A percentile compares a stretch with the other conserved stretches of the same genome.
phyloP scores from a whole-genome alignment of 2,329 filamentous ascomycete genomes.

The Eutypa lata region DNA sequence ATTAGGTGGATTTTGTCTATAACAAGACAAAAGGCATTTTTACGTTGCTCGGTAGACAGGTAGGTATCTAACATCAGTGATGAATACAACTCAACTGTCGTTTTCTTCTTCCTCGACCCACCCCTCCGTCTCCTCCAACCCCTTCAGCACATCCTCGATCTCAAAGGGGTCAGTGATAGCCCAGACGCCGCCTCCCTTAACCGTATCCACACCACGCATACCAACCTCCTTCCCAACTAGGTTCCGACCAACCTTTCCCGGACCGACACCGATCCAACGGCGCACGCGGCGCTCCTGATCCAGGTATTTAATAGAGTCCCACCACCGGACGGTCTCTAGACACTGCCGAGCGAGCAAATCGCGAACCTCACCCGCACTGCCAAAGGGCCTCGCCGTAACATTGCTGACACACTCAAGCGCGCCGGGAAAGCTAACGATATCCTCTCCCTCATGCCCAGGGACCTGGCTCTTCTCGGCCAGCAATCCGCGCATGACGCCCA shows the following conservation, averaged over 20 bases:
- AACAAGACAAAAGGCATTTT: no score
- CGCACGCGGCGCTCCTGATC: constrained; percentile 79
- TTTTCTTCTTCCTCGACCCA: constrained; percentile 47
- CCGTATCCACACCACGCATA: constrained; percentile 70
- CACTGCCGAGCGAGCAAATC: constrained; percentile 77
- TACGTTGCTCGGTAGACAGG: no score
- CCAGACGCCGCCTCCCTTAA: constrained; percentile 92
- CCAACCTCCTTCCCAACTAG: constrained; percentile 94
- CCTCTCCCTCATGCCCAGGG: constrained; percentile 50
- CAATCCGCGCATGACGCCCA: constrained; percentile 67
- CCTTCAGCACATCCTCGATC: constrained; percentile 65
- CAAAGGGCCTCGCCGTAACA: constrained; percentile 76
- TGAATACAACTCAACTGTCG: no score
- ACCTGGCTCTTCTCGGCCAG: constrained; percentile 58
- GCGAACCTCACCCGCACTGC: constrained; percentile 69
- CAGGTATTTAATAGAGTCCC: constrained; percentile 86
- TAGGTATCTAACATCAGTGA: no score
- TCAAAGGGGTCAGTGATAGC: constrained; percentile 79
- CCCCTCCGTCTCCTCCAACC: constrained; percentile 61
- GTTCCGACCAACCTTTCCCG: constrained; percentile 90
- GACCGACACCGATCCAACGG: constrained; percentile 88
- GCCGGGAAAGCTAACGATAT: constrained; percentile 74
- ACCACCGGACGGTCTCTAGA: constrained; percentile 92
- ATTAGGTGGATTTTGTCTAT: no score
- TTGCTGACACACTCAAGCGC: constrained; percentile 80